A percentile compares a stretch with the other conserved stretches of the same genome.
Conservation (phyloP, 1,284 basidiomycete species). For the Trichosporon coremiiforme region DNA sequence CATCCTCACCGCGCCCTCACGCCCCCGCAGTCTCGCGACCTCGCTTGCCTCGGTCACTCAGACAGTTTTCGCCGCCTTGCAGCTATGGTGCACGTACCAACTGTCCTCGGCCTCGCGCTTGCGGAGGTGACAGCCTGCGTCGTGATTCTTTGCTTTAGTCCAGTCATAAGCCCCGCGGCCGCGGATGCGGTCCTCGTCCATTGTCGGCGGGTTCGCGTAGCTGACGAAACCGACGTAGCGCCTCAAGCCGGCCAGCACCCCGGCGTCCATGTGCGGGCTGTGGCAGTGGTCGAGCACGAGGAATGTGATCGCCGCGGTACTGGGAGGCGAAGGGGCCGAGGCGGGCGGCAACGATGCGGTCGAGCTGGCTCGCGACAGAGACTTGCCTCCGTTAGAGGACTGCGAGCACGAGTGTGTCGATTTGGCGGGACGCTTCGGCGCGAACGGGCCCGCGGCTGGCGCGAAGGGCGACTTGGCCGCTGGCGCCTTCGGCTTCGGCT, state of each 20-base stretch:
- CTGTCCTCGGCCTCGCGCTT: slow-evolving; percentile 22
- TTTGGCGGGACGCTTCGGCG: not conserved
- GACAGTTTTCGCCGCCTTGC: slow-evolving; percentile 19
- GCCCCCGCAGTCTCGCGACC: not conserved
- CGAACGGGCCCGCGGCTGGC: not conserved
- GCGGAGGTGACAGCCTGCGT: slow-evolving; percentile 22
- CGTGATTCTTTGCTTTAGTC: slow-evolving; percentile 25
- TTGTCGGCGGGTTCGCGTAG: slow-evolving; percentile 24
- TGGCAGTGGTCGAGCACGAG: slow-evolving; percentile 47
- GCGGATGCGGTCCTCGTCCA: slow-evolving; percentile 37
- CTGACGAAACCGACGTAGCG: slow-evolving; percentile 38
- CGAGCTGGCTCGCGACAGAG: not conserved
- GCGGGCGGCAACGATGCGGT: not conserved
- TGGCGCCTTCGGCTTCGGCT: not conserved
- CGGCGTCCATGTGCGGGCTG: slow-evolving; percentile 32
- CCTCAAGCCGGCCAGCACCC: slow-evolving; percentile 28
- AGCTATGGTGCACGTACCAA: slow-evolving; percentile 27
- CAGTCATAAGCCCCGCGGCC: slow-evolving; percentile 42
- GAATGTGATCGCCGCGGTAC: slow-evolving; percentile 36
- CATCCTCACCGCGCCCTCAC: too few species aligned
- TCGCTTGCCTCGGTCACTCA: not conserved
- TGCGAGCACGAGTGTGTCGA: not conserved
- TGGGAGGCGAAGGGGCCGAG: not conserved
- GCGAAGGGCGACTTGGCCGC: not conserved
- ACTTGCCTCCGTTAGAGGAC: not conserved